Percentiles rank a stretch among this genome's conserved stretches.
Evolutionary conservation across 768 basidiomycete genomes (phyloP).

Genomic region (Termitomyces sp.): DNA sequence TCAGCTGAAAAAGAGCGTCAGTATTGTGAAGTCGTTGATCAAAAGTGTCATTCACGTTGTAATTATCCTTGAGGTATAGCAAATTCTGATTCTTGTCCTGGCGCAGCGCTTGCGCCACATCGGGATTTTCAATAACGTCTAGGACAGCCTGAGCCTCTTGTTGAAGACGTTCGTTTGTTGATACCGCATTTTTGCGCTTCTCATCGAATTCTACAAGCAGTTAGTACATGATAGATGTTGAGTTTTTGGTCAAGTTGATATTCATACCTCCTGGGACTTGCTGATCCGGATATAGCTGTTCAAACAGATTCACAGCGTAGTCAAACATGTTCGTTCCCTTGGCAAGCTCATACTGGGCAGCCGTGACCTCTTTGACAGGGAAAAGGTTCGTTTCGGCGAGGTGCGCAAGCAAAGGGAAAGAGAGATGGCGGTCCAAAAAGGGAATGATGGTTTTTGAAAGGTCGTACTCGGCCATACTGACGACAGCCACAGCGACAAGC

Average conservation of each 20-base stretch:
- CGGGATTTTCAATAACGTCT: conserved; percentile 95
- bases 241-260: background rate
- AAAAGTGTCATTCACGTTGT: conserved; percentile 55
- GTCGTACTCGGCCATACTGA: conserved; percentile 80
- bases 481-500: background rate
- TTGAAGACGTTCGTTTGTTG: conserved; percentile 79
- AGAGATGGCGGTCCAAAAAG: conserved; percentile 92
- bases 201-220: conserved; percentile 70
- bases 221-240: background rate
- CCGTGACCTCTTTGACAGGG: conserved; percentile 71
- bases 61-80: conserved; percentile 90
- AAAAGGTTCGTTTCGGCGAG: conserved; percentile 75
- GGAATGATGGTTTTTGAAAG: conserved; percentile 88
- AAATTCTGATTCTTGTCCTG: conserved; percentile 98
- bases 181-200: conserved; percentile 79
- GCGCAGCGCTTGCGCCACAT: conserved; percentile 89
- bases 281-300: conserved; percentile 72
- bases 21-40: background rate
- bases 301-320: conserved; percentile 79
- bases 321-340: conserved; percentile 99
- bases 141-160: conserved; percentile 91
- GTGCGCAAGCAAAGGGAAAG: conserved; percentile 89
- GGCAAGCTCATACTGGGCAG: conserved; percentile 96
- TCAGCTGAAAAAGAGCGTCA: conserved; percentile 56
- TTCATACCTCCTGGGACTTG: conserved; percentile 62